Base-by-base conservation (phyloP, 1,284 basidiomycete species). In the Leccinum idahoense region DNA sequence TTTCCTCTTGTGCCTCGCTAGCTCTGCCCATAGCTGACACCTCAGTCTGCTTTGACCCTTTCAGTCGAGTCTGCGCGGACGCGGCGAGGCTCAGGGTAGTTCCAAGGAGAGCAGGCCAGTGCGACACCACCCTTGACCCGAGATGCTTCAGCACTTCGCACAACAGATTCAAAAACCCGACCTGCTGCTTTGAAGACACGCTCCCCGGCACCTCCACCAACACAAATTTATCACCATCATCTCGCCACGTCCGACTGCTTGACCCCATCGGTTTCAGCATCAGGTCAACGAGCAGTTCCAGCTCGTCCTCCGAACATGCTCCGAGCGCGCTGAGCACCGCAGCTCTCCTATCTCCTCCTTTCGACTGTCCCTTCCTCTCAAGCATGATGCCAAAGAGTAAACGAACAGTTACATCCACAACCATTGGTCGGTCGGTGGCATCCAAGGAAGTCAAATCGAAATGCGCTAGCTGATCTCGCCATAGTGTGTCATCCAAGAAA, bases 311-410 rank as follows among this genome's bases (percentile, higher is more conserved):
- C 0, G 82, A 80, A 69, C 92, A 94, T 2, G 85, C 86, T 2
- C 82, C 85, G 14, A 98, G 79, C 1, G 90, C 79, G 14, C 85
- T 80, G 23, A 99, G 80, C 11, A 98, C 87, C 2, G 94, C 93
- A 32, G 86, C 79, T 75, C 92, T 79, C 37, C 93, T 82, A 61
- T 94, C 91, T 0, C 82, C 91, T 0, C 82, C 90, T 63, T 85
- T 85, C 14, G 82, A 78, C 8, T 89, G 84, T 1, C 93, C 92
- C 63, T 85, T 86, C 65, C 85, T 86, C 70, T 96, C 93, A 55
- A 94, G 82, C 88, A 98, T 92, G 65, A 93, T 76, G 3, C 97
- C 97, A 75, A 92, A 99, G 5, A 98, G 81, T 1, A 99, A 72
- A 15, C 94, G 84, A 18, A 94, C 85, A 59, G 91, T 74, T 7